These are phyloP conservation scores for Ceratonia siliqua DNA, from an alignment of 306 rosid species.

Conservation along the genomic window DNA sequence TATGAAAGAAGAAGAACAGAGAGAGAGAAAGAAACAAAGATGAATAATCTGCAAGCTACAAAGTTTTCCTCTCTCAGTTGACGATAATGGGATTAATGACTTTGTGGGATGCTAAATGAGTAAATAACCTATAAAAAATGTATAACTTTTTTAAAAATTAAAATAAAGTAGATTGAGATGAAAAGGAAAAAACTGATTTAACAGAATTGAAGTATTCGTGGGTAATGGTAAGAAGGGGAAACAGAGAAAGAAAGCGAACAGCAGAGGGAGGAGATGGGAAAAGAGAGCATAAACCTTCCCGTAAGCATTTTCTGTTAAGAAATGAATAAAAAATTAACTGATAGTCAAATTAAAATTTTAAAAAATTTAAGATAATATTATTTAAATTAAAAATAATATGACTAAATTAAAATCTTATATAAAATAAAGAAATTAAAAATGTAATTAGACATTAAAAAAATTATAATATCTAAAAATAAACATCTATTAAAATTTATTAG, in stretches of 20 bases:
- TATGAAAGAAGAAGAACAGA: neutral
- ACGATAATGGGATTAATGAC: neutral
- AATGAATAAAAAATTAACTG: no score
- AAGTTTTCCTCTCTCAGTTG: neutral
- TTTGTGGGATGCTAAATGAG: neutral
- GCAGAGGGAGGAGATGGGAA: neutral
- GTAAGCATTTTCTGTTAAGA: no score
- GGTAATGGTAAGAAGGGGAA: neutral
- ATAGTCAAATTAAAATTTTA: no score
- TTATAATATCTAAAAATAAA: no score
- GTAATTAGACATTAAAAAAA: no score
- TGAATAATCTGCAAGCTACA: neutral
- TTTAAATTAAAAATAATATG: no score
- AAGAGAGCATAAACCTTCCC: neutral
- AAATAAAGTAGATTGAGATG: conserved; percentile 21
- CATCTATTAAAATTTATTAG: no score
- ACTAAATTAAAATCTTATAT: no score
- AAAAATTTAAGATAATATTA: no score
- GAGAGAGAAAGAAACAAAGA: neutral
- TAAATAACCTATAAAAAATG: conserved; percentile 28
- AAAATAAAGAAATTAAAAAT: no score
- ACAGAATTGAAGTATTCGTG: neutral
- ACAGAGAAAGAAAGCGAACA: neutral
- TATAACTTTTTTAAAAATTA: neutral
- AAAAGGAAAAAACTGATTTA: neutral